These are phyloP conservation scores for Bimuria novae-zelandiae DNA, from an alignment of 2,329 filamentous ascomycete species.

Conservation along the genomic window DNA sequence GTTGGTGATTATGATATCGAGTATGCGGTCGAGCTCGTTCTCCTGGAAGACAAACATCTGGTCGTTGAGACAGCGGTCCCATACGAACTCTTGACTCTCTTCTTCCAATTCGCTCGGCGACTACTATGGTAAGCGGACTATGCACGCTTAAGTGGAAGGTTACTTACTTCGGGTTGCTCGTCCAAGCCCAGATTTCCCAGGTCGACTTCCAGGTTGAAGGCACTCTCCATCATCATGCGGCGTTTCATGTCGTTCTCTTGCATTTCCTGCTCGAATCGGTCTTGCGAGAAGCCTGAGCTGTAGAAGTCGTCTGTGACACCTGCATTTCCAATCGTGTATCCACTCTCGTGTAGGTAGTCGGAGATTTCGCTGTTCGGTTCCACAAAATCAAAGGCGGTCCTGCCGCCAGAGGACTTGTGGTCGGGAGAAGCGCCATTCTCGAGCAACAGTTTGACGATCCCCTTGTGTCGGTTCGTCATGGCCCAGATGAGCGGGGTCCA, in stretches of 20 bases:
- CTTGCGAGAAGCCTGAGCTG: constrained; percentile 86
- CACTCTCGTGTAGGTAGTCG: constrained; percentile 91
- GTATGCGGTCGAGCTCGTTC: constrained; percentile 84
- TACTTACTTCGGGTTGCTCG: constrained; percentile 83
- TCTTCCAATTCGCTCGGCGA: constrained; percentile 77
- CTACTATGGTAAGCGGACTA: constrained; percentile 30
- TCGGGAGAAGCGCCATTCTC: constrained; percentile 96
- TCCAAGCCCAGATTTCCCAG: constrained; percentile 94
- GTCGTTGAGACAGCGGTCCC: constrained; percentile 91
- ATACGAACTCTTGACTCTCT: constrained; percentile 92
- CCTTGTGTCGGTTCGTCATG: constrained; percentile 97
- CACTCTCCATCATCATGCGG: constrained; percentile 99
- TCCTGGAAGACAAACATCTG: constrained; percentile 99
- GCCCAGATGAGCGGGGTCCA: constrained; percentile 99
- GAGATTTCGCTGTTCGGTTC: constrained; percentile 96
- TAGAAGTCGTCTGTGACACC: constrained; percentile 91
- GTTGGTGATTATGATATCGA: constrained; percentile 95
- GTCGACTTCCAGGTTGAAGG: constrained; percentile 94
- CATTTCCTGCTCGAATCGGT: constrained; percentile 95
- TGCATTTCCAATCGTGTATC: constrained; percentile 83
- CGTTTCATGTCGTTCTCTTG: constrained; percentile 94
- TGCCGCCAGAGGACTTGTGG: constrained; percentile 89
- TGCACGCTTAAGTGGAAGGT: constrained; percentile 13
- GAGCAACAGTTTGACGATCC: constrained; percentile 87
- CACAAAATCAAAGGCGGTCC: constrained; percentile 94